Evolutionary conservation across 148 eudicot species (phyloP).

Genomic region (Limonium bicolor): DNA sequence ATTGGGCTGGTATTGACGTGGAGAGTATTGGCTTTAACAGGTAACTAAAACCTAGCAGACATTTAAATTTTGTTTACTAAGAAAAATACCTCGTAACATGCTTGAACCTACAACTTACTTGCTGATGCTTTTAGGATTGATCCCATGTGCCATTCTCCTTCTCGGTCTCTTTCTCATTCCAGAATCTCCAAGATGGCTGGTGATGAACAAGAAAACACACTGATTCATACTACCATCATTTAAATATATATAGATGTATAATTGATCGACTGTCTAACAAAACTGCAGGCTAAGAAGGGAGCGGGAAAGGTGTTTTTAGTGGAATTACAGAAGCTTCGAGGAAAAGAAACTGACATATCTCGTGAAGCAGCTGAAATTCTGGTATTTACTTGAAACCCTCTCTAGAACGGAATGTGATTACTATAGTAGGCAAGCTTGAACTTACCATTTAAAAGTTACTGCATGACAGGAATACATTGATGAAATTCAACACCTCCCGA

Average conservation of each 20-base stretch:
- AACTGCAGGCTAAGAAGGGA: conserved; percentile 44
- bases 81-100: background rate
- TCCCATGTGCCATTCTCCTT: conserved; percentile 40
- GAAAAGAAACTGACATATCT: conserved; percentile 35
- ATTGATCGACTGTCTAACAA: background rate
- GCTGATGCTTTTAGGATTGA: conserved; percentile 40
- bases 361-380: conserved; percentile 48
- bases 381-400: conserved; percentile 2
- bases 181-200: conserved; percentile 80
- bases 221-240: too few species aligned
- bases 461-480: conserved; percentile 32
- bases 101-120: background rate
- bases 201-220: conserved; percentile 7
- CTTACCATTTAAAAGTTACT: background rate
- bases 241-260: too few species aligned
- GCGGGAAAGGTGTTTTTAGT: conserved; percentile 27
- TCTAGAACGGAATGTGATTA: background rate
- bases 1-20: conserved; percentile 49
- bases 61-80: background rate
- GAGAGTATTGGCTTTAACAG: conserved; percentile 46
- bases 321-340: conserved; percentile 37
- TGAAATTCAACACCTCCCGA: conserved; percentile 32
- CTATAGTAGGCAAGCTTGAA: background rate
- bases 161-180: conserved; percentile 49
- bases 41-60: conserved; percentile 8